These are phyloP conservation scores for Terana coerulea DNA, from an alignment of 768 basidiomycete species.

Conservation along the genomic window DNA sequence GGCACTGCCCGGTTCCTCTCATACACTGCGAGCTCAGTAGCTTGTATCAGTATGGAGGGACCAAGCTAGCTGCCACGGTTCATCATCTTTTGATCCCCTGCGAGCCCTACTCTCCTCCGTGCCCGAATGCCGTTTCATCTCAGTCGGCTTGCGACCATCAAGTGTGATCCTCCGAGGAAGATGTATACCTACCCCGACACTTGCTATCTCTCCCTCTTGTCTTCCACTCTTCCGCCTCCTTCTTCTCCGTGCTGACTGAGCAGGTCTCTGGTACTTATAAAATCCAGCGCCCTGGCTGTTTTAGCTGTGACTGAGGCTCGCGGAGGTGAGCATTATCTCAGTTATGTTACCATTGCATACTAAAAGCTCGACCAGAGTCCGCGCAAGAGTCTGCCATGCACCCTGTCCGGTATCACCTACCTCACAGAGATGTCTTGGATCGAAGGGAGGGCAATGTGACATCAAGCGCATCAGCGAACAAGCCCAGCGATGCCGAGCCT, in stretches of 20 bases:
- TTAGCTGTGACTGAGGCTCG: not conserved
- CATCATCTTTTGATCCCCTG: constrained; percentile 6
- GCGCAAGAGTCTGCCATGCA: not conserved
- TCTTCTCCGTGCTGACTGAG: not conserved
- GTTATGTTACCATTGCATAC: no score
- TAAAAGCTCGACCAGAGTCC: not conserved
- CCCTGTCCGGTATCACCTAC: not conserved
- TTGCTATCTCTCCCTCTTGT: not conserved
- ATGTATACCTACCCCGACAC: not conserved
- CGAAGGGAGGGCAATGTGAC: not conserved
- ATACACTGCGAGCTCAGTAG: not conserved
- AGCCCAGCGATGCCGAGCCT: no score
- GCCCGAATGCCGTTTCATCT: not conserved
- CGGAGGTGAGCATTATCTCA: not conserved
- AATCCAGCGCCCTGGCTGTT: not conserved
- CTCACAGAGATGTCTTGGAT: not conserved
- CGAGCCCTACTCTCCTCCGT: not conserved
- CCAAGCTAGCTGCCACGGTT: no score
- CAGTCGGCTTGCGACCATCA: not conserved
- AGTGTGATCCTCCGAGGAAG: not conserved
- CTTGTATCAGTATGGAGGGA: no score
- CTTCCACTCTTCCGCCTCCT: not conserved
- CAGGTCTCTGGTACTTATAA: not conserved
- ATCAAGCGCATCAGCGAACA: no score
- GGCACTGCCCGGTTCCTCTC: not conserved